Base-by-base conservation (phyloP, 371 early-diverging fungal species). In the Mucor racemosus region DNA sequence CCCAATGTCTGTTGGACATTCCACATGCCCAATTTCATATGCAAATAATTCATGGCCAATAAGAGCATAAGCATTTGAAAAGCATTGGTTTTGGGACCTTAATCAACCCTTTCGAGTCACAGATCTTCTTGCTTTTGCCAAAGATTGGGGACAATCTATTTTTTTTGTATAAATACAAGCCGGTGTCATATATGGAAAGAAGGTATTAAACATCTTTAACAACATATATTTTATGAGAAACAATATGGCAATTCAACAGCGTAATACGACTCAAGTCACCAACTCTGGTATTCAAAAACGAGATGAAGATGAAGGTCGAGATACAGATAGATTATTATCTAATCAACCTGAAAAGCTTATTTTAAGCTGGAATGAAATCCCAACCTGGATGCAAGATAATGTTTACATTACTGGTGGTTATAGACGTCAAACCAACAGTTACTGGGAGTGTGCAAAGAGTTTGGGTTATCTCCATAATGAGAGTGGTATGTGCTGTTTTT, bases 401-500 rank as follows among this genome's bases (percentile, higher is more conserved):
- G 69, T 66, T 0, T 84, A 76, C 65, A 93, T 94, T 67, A 81
- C 78, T 39, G 78, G 74, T 34, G 95, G 94, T 13, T 98, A 98
- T 79, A 85, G 97, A 56, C 82, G 85, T 17, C 91, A 92, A 60
- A 87, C 87, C 15, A 79, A 86, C 65, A 93, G 92, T 34, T 94
- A 91, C 67, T 34, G 13, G 3, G 86, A 84, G 42, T 98, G 97
- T 67, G 39, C 90, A 8, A 75, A 82, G 42, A 92, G 93, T n/a
- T 73, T 94, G 66, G 79, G 87, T 33, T 96, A 91, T 78, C 65
- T 94, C 33, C 97, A 97, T 78, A 97, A 97, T 77, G 97, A 97
- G 75, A 90, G 86, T 55, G 92, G 92, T 81, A 83, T 42, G 57
- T 54, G 3, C 14, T 14, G 17, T 54, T 13, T 40, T 31, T 46